Evolutionary conservation across 805 yeast species (phyloP), one percentile per base, ranked within the genome.

Genomic region (Monosporozyma solicola): DNA sequence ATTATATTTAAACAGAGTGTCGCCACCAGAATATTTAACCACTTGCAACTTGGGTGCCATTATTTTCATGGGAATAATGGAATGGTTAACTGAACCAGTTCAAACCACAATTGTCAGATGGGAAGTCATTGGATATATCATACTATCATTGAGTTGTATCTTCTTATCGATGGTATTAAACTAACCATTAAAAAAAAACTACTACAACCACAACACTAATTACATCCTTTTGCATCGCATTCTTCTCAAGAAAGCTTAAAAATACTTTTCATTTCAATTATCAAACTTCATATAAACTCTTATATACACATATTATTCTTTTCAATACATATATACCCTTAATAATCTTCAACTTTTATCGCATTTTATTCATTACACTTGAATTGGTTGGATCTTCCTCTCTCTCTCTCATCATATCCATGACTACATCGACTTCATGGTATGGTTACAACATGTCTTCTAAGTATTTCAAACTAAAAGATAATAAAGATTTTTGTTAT

Each of bases 51-150:
- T 64, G 44, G 69, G 68, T 6, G 50, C 59, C 15, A 61, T 65
- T 37, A 61, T 64, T 4, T 58, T 57, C 47, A 62, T 60, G 60
- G 68, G 67, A 16, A 41, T 64, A 47, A 59, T 64, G n/a, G 68
- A 64, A 48, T 64, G 67, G 66, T 50, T 65, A 32, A 56, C 57
- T 41, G 65, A 64, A 51, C 62, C 65, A 35, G 54, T 55, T 4
- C 61, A 59, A 52, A 59, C 67, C 11, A 59, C 61, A 20, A 59
- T 64, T 29, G 62, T 65, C 15, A 58, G 68, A 54, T 63, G 67
- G 64, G 68, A 65, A 55, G 65, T 64, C 45, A 58, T 63, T 29
- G 66, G 68, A 20, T 65, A 63, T 54, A 51, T 64, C 31, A 55
- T 58, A 51, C 50, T 65, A 41, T 55, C 63, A 13, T 41, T 61